Conservation (phyloP, 2,329 filamentous ascomycete species). For the Fusarium dlaminii region DNA sequence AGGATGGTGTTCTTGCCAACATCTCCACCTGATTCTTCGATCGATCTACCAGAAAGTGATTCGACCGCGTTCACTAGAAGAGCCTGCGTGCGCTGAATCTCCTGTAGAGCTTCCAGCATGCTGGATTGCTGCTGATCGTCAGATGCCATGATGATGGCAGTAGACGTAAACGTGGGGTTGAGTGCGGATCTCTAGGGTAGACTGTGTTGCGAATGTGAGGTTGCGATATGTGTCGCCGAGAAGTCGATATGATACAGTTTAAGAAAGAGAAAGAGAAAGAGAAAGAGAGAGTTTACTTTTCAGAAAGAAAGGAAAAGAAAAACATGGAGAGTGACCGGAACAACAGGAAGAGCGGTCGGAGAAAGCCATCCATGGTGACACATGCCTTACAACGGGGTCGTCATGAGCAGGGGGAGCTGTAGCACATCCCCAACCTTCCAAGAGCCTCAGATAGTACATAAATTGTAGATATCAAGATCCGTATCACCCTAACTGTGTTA, state of each 20-base stretch:
- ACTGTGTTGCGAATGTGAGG: background rate
- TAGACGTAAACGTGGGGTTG: background rate
- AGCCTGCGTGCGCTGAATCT: slow-evolving; percentile 55
- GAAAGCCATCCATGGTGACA: slow-evolving; percentile 28
- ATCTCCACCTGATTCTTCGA: slow-evolving; percentile 17
- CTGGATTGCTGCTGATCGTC: slow-evolving; percentile 34
- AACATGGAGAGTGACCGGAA: slow-evolving; percentile 22
- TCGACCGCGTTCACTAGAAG: slow-evolving; percentile 54
- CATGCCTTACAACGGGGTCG: slow-evolving; percentile 9
- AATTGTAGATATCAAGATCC: slow-evolving; percentile 30
- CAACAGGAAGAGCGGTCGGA: slow-evolving; percentile 34
- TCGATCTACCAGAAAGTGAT: slow-evolving; percentile 47
- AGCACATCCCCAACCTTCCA: slow-evolving; percentile 11
- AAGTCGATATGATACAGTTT: background rate
- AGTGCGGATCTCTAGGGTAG: slow-evolving; percentile 23
- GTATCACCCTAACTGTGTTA: background rate
- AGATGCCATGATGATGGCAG: slow-evolving; percentile 37
- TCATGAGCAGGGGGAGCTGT: slow-evolving; percentile 30
- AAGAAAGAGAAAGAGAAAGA: background rate
- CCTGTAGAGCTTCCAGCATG: slow-evolving; percentile 47
- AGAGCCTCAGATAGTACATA: slow-evolving; percentile 33
- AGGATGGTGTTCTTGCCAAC: slow-evolving; percentile 11
- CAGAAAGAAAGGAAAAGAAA: slow-evolving; percentile 3
- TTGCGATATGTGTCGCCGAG: background rate
- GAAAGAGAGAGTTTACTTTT: background rate